Conservation (phyloP, 2,329 filamentous ascomycete species). For the Penicillium thymicola region DNA sequence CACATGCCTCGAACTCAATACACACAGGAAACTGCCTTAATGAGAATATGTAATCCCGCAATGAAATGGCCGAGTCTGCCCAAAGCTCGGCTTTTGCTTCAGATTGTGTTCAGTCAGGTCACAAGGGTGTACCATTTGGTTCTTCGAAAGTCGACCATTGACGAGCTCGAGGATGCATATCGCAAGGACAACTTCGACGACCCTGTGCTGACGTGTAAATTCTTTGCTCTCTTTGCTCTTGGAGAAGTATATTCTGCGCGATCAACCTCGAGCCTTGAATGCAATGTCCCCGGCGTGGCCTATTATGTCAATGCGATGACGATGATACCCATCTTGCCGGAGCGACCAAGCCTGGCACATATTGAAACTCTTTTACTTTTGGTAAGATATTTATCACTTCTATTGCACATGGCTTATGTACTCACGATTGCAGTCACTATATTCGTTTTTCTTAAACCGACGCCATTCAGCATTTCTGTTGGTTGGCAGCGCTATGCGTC, state of each 20-base stretch:
- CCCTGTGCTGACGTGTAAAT: conserved; percentile 38
- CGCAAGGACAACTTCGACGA: conserved; percentile 19
- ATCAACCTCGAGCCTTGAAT: conserved; percentile 16
- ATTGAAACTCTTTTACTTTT: conserved; percentile 39
- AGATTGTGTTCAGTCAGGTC: too few relatives aligned
- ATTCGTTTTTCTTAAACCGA: conserved; percentile 28
- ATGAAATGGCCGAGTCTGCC: too few relatives aligned
- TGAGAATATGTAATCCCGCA: too few relatives aligned
- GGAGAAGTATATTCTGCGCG: conserved; percentile 42
- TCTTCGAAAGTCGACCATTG: conserved; percentile 29
- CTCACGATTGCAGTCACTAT: conserved; percentile 17
- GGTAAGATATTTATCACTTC: conserved; percentile 14
- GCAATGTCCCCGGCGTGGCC: conserved; percentile 36
- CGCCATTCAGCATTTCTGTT: conserved; percentile 27
- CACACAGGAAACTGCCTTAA: too few relatives aligned
- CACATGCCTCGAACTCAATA: too few relatives aligned
- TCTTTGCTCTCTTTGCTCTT: conserved; percentile 42
- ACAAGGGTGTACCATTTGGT: too few relatives aligned
- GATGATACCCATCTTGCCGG: conserved; percentile 37
- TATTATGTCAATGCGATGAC: conserved; percentile 40
- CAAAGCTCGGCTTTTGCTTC: too few relatives aligned
- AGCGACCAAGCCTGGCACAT: conserved; percentile 41
- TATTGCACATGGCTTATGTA: neutral
- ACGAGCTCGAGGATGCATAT: conserved; percentile 31
- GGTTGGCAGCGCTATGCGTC: conserved; percentile 37